Evolutionary conservation across 1,284 basidiomycete genomes (phyloP), one percentile per base, ranked within the genome.

Genomic region (Puccinia polysora): DNA sequence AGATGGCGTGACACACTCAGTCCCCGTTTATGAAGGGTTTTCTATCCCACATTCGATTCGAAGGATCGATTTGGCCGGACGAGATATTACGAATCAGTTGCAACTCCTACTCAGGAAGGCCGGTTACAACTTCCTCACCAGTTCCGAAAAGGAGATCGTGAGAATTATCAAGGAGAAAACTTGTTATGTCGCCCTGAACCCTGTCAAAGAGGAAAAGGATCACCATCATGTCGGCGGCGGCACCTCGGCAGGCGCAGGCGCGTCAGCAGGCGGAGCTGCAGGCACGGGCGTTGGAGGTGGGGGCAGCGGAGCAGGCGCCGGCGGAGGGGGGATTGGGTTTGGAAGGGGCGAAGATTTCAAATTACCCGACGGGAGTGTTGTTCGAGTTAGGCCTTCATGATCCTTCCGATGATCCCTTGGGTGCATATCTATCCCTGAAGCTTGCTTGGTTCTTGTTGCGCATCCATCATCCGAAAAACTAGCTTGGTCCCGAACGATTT

Each of bases 21-120:
- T 99, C 2, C 96, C 96, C 2, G 96, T 99, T 10, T 99, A 96
- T 78, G 96, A 99, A 80, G 96, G 96, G 0, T 98, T 98, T 82
- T 94, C 91, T 8, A 97, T 98, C 91, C 94, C 95, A 43, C 92
- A 98, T 79, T 95, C 96, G 43, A 95, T 98, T 76, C 87, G 93
- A 67, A 83, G 96, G 77, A 89, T 97, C 71, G 96, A 99, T 80
- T 86, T 99, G 5, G 96, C 96, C 25, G 96, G 96, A 76, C 84
- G 93, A 80, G 93, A 97, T 79, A 91, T 99, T 50, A 98, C 96
- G 25, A 93, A 98, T 78, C 88, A 97, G 77, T 85, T 99, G 40
- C 96, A 98, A 80, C 82, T 96, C 4, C 85, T 97, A 36, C 85
- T 99, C 18, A 88, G 96, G 70, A 97, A 97, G 81, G 86, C 91